phyloP scores from a whole-genome alignment of 2,329 filamentous ascomycete genomes.

The Ceratocystis harringtonii region DNA sequence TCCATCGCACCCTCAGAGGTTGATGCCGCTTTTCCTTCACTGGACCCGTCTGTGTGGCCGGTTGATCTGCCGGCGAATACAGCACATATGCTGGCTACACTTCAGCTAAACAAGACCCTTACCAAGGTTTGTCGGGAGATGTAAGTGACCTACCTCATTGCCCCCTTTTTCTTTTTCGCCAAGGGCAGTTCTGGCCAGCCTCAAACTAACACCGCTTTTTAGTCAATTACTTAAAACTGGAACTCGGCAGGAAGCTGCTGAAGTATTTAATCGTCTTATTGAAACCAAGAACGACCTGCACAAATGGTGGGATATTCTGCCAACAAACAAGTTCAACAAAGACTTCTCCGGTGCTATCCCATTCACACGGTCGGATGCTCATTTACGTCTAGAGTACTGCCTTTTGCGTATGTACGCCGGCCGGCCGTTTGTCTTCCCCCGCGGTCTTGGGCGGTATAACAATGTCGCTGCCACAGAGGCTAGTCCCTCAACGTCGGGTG shows the following conservation, averaged over 20 bases:
- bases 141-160: constrained; percentile 20
- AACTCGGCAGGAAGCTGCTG: constrained; percentile 24
- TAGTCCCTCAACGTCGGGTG: constrained; percentile 10
- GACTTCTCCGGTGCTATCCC: constrained; percentile 23
- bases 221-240: constrained; percentile 26
- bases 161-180: too few species aligned
- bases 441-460: constrained; percentile 11
- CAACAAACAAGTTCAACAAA: constrained; percentile 23
- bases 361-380: constrained; percentile 33
- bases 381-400: constrained; percentile 38
- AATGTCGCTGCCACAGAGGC: not conserved
- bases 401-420: constrained; percentile 39
- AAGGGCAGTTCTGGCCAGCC: not conserved
- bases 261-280: constrained; percentile 24
- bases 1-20: constrained; percentile 38
- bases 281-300: constrained; percentile 27
- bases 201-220: not conserved
- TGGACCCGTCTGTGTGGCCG: constrained; percentile 31
- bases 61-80: constrained; percentile 29
- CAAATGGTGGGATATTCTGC: constrained; percentile 27
- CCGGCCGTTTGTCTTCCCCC: constrained; percentile 36
- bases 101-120: constrained; percentile 26
- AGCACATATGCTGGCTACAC: constrained; percentile 32
- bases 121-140: constrained; percentile 28
- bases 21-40: constrained; percentile 37